These are phyloP conservation scores for Mucor plumbeus DNA, from an alignment of 371 early-diverging fungal genomes.

Conservation along the genomic window DNA sequence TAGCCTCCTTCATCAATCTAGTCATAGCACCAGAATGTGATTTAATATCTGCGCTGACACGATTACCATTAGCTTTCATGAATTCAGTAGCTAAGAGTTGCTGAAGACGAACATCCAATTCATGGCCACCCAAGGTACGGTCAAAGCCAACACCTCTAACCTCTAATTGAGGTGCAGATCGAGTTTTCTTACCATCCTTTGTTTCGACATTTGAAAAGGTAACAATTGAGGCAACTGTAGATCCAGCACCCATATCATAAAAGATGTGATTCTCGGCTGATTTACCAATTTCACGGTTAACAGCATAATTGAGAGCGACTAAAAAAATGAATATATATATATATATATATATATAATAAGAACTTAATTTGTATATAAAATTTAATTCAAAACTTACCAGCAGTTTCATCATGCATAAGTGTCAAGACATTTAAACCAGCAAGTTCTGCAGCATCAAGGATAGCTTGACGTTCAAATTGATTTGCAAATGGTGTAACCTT, in stretches of 20 bases:
- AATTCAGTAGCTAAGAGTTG: constrained; percentile 78
- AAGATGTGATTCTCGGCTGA: constrained; percentile 87
- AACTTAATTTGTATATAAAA: no score
- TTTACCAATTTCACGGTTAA: constrained; percentile 69
- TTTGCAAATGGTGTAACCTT: constrained; percentile 90
- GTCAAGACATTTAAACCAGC: constrained; percentile 86
- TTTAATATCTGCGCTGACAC: constrained; percentile 49
- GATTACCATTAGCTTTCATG: constrained; percentile 53
- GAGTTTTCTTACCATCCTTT: constrained; percentile 66
- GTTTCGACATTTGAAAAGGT: constrained; percentile 71
- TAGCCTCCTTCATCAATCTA: constrained; percentile 89
- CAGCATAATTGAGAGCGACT: constrained; percentile 94
- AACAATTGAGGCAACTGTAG: constrained; percentile 88
- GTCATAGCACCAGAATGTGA: constrained; percentile 82
- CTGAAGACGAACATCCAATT: constrained; percentile 83
- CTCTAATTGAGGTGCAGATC: constrained; percentile 72
- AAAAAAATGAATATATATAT: neutral
- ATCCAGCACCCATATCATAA: constrained; percentile 97
- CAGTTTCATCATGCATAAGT: constrained; percentile 92
- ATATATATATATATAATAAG: no score
- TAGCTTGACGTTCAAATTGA: constrained; percentile 90
- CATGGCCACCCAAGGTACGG: constrained; percentile 86
- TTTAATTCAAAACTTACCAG: constrained; percentile 54
- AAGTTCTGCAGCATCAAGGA: constrained; percentile 92
- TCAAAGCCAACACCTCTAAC: constrained; percentile 87